Conservation (phyloP, 163 green algal genomes). For the Trebouxiophyceae sp. region DNA sequence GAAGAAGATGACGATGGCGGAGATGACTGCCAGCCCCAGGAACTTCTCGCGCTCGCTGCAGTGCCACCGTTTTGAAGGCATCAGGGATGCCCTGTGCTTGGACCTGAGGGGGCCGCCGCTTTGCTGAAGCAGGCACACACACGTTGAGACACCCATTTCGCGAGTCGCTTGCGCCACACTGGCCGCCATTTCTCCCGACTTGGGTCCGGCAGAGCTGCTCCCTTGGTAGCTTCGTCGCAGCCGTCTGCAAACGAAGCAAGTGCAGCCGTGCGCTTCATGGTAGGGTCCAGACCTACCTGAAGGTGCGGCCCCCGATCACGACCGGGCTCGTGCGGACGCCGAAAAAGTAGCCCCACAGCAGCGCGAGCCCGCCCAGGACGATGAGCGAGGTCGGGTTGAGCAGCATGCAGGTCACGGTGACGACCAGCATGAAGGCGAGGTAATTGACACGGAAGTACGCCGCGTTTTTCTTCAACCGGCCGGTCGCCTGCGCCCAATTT, state of each 20-base stretch:
- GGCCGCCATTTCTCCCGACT: too few relatives aligned
- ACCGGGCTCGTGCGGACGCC: conserved; percentile 58
- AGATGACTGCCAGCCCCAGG: conserved; percentile 56
- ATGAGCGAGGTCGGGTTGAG: conserved; percentile 43
- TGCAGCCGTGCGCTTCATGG: neutral
- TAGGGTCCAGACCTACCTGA: too few relatives aligned
- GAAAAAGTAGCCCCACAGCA: conserved; percentile 75
- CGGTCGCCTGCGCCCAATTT: conserved; percentile 39
- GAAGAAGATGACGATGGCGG: conserved; percentile 82
- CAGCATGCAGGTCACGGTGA: conserved; percentile 49
- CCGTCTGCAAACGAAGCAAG: too few relatives aligned
- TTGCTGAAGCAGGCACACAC: too few relatives aligned
- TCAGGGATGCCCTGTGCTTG: too few relatives aligned
- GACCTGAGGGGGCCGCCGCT: too few relatives aligned
- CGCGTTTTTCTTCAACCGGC: conserved; percentile 70
- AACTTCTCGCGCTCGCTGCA: conserved; percentile 82
- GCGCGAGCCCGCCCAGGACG: conserved; percentile 54
- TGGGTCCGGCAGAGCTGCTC: too few relatives aligned
- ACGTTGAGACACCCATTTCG: too few relatives aligned
- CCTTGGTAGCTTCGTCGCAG: neutral
- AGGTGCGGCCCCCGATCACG: conserved; percentile 56
- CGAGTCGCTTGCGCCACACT: too few relatives aligned
- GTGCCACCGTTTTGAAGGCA: too few relatives aligned
- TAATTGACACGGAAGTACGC: conserved; percentile 90
- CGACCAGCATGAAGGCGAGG: conserved; percentile 58